phyloP scores from a whole-genome alignment of 176 grass and related monocot species.

The Aegilops speltoides region DNA sequence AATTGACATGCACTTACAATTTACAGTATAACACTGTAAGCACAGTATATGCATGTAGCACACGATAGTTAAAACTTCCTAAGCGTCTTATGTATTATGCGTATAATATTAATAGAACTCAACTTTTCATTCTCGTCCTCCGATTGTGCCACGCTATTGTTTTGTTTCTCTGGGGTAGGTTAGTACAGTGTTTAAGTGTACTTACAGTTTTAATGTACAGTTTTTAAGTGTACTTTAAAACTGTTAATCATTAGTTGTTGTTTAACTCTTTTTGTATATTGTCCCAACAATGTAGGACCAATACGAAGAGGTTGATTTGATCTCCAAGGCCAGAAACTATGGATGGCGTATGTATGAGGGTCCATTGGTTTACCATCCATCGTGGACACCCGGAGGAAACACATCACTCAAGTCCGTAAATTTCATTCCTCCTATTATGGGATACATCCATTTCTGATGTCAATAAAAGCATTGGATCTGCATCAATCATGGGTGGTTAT shows the following conservation, averaged over 20 bases:
- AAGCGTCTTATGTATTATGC: too few relatives aligned
- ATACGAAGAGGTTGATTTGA: constrained; percentile 67
- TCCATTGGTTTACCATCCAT: constrained; percentile 34
- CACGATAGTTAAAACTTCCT: too few relatives aligned
- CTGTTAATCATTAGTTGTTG: background rate
- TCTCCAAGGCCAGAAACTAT: constrained; percentile 77
- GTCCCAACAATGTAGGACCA: constrained; percentile 41
- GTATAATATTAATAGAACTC: too few relatives aligned
- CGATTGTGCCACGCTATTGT: too few relatives aligned
- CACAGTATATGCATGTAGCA: too few relatives aligned
- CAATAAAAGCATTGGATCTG: constrained; percentile 47
- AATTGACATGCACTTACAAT: background rate
- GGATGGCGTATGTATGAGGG: constrained; percentile 71
- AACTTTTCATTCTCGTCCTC: too few relatives aligned
- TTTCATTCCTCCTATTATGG: constrained; percentile 47
- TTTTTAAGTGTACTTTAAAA: background rate
- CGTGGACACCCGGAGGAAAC: constrained; percentile 42
- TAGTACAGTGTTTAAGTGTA: background rate
- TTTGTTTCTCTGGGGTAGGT: background rate
- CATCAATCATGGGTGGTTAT: constrained; percentile 72
- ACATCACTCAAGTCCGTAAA: constrained; percentile 52
- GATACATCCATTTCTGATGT: constrained; percentile 56
- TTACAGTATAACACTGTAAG: too few relatives aligned
- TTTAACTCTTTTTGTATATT: background rate
- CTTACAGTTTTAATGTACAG: too few relatives aligned